Evolutionary conservation across 345 rosid species (phyloP).

Genomic region (Salix udensis): DNA sequence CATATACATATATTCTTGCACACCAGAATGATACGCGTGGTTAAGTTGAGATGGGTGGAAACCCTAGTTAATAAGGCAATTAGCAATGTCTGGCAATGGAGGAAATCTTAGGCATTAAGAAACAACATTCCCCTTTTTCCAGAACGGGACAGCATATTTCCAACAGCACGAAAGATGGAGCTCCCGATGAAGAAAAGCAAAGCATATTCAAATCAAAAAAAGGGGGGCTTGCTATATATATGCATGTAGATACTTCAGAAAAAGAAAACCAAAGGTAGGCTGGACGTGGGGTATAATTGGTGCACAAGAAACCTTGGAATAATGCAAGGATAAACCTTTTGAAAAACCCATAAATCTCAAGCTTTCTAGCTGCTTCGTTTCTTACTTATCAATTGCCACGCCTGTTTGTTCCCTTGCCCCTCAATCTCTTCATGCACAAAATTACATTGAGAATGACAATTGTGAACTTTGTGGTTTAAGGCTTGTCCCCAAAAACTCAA

Average conservation of each 20-base stretch:
- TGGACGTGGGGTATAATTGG: constrained; percentile 5
- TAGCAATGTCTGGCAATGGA: background rate
- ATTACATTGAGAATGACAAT: too few species aligned
- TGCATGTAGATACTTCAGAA: background rate
- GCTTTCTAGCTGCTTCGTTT: background rate
- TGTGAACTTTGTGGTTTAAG: too few species aligned
- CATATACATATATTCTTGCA: too few species aligned
- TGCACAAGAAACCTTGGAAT: constrained; percentile 21
- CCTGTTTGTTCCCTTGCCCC: too few species aligned
- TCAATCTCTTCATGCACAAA: too few species aligned
- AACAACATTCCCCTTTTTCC: constrained; percentile 26
- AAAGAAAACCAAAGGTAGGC: constrained; percentile 7
- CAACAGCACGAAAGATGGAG: background rate
- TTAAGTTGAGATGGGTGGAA: too few species aligned
- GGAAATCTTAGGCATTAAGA: background rate
- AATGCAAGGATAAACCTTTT: background rate
- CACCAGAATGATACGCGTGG: too few species aligned
- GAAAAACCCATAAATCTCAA: background rate
- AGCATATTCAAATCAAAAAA: constrained; percentile 14
- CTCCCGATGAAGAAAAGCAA: constrained; percentile 3
- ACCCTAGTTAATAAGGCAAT: too few species aligned
- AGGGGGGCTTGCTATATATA: background rate
- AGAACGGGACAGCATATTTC: constrained; percentile 38
- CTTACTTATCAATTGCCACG: too few species aligned
- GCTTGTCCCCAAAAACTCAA: too few species aligned